Evolutionary conservation across 164 flowering plant species (phyloP).

Genomic region (Chloranthus sessilifolius): DNA sequence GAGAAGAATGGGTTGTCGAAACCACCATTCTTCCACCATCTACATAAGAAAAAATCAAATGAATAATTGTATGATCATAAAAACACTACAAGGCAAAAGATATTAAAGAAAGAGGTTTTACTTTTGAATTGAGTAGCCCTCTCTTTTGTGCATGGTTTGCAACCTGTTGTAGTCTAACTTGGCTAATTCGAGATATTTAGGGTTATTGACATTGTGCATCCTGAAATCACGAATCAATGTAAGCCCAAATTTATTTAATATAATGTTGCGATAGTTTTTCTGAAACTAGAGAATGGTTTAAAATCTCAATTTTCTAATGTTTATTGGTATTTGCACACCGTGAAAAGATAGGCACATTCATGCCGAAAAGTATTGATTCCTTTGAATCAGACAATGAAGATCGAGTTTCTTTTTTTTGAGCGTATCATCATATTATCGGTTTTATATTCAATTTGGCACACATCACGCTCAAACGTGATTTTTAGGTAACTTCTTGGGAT

Average conservation of each 20-base stretch:
- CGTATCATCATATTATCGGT: too few relatives aligned
- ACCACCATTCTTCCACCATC: conserved; percentile 7
- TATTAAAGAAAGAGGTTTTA: not conserved
- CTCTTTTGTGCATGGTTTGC: conserved; percentile 2
- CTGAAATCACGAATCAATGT: not conserved
- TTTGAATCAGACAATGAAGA: too few relatives aligned
- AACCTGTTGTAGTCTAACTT: conserved; percentile 6
- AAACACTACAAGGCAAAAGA: not conserved
- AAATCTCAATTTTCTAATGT: too few relatives aligned
- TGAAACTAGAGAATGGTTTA: too few relatives aligned
- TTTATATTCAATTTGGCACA: too few relatives aligned
- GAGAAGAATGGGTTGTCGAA: not conserved
- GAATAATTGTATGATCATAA: not conserved
- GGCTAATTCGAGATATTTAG: conserved; percentile 5
- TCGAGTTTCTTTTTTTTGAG: too few relatives aligned
- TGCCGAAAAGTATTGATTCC: too few relatives aligned
- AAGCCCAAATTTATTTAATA: not conserved
- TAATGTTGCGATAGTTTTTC: too few relatives aligned
- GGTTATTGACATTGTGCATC: conserved; percentile 7
- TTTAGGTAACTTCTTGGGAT: too few relatives aligned
- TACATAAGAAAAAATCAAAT: not conserved
- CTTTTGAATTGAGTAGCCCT: not conserved
- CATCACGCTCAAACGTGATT: too few relatives aligned
- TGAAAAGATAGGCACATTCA: too few relatives aligned
- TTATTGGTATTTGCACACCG: too few relatives aligned